These are phyloP conservation scores for Solanum chacoense DNA, from an alignment of 305 asterid species.

Conservation along the genomic window DNA sequence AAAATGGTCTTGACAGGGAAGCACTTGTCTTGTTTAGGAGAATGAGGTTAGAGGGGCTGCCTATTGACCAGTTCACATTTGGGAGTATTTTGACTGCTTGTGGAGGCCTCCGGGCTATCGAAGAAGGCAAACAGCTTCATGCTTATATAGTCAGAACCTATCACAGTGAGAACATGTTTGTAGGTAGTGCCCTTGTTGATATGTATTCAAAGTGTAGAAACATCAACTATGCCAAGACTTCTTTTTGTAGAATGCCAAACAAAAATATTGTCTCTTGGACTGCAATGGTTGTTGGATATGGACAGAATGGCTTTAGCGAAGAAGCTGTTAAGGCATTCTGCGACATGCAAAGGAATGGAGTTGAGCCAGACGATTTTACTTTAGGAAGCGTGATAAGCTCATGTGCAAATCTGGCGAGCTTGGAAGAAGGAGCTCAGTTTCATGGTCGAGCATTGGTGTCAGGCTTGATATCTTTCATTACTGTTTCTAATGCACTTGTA, in stretches of 20 bases:
- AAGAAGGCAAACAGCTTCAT: constrained; percentile 81
- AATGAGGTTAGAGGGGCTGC: constrained; percentile 50
- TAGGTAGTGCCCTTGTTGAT: constrained; percentile 82
- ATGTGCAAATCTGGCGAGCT: constrained; percentile 79
- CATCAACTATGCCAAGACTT: constrained; percentile 51
- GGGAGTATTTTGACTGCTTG: constrained; percentile 83
- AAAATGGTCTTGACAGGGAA: constrained; percentile 42
- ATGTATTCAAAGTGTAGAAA: constrained; percentile 76
- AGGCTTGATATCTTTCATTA: constrained; percentile 50
- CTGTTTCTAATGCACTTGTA: constrained; percentile 82
- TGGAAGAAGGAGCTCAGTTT: constrained; percentile 89
- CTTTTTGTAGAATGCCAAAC: constrained; percentile 48
- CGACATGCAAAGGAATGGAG: constrained; percentile 62
- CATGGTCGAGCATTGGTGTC: constrained; percentile 63
- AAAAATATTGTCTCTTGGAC: constrained; percentile 90
- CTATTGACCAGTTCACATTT: constrained; percentile 73
- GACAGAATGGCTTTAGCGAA: constrained; percentile 77
- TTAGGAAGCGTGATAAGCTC: constrained; percentile 88
- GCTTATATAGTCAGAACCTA: constrained; percentile 45
- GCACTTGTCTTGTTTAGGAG: constrained; percentile 42
- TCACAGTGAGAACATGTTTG: constrained; percentile 51
- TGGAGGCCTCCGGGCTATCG: constrained; percentile 46
- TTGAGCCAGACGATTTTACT: constrained; percentile 57
- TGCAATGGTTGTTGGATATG: constrained; percentile 80
- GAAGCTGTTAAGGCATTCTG: constrained; percentile 64